Evolutionary conservation across 305 asterid species (phyloP), one percentile per base, ranked within the genome.

Genomic region (Lippia alba): DNA sequence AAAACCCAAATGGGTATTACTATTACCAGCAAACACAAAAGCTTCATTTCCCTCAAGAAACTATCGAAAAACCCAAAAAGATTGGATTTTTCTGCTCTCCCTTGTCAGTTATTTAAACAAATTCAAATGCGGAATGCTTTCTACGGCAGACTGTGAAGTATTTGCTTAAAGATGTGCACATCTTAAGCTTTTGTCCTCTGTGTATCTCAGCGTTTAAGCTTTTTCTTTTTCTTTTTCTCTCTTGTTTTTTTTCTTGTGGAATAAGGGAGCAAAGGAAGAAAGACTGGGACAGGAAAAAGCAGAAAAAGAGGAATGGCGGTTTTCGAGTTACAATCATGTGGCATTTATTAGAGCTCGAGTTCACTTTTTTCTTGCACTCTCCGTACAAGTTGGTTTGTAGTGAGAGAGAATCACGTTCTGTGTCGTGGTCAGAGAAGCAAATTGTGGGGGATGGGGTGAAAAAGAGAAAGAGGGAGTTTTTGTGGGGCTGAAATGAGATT

Each of bases 241-340:
- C 10, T 39, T 39, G 30, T 1, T 9, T 39, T 44, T 41, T 44
- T 44, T 44, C 49, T 51, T 56, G 11, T 8, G 53, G 30, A 36
- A 45, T 56, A 59, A 57, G 73, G 61, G 36, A 73, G 69, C 71
- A 48, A 76, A 24, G 30, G 3, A 24, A 76, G 30, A 71, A 66
- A 76, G 17, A 55, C 20, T 12, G 58, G 0, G 61, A 48, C 61
- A 18, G 15, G 46, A 16, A 66, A 74, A 66, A 55, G 54, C 44
- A 54, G 57, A 33, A 32, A 49, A 12, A 74, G 74, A 61, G 8
- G 41, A 18, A 33, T 9, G 76, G 75, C 80, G 62, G 64, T 53
- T 74, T 32, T 49, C 70, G 81, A 70, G 41, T 84, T 70, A 64
- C 59, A 77, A 79, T 84, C 92, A 65, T 78, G 89, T 79, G 89